A percentile compares a stretch with the other conserved stretches of the same genome.
Evolutionary conservation across 352 stramenopile genomes (phyloP).

Genomic region (Detonula confervacea): DNA sequence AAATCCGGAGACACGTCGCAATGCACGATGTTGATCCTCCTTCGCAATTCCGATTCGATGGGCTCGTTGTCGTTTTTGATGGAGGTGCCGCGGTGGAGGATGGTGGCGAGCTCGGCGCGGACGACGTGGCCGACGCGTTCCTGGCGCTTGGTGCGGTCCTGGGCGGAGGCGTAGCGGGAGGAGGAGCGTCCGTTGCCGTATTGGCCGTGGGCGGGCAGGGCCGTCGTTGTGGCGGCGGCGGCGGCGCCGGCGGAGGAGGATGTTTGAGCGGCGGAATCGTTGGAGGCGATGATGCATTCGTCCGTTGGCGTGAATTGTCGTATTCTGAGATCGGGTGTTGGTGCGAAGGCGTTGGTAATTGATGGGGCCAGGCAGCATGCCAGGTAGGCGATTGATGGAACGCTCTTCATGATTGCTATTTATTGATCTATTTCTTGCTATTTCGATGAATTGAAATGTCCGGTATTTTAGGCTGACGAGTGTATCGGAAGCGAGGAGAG

Average conservation of each 20-base stretch:
- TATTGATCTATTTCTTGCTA: background rate
- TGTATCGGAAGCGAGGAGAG: no score
- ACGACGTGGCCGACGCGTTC: constrained; percentile 85
- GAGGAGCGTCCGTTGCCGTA: constrained; percentile 61
- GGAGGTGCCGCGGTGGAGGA: constrained; percentile 74
- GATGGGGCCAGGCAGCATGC: background rate
- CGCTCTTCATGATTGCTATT: constrained; percentile 5
- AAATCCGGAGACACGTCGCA: constrained; percentile 87
- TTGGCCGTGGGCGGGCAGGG: constrained; percentile 44
- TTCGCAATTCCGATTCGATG: constrained; percentile 78
- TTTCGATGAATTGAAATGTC: no score
- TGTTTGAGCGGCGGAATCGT: background rate
- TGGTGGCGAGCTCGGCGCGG: constrained; percentile 76
- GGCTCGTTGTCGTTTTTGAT: constrained; percentile 72
- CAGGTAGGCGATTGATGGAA: constrained; percentile 4
- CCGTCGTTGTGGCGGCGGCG: constrained; percentile 25
- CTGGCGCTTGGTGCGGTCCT: constrained; percentile 82
- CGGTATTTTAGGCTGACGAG: no score
- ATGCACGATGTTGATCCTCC: constrained; percentile 85
- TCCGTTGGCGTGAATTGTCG: background rate
- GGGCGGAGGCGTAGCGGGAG: constrained; percentile 28
- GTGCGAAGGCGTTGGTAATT: background rate
- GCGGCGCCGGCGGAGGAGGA: background rate
- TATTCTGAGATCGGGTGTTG: background rate
- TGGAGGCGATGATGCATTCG: background rate